phyloP scores from a whole-genome alignment of 345 rosid genomes.

The Rhizophora mangle region DNA sequence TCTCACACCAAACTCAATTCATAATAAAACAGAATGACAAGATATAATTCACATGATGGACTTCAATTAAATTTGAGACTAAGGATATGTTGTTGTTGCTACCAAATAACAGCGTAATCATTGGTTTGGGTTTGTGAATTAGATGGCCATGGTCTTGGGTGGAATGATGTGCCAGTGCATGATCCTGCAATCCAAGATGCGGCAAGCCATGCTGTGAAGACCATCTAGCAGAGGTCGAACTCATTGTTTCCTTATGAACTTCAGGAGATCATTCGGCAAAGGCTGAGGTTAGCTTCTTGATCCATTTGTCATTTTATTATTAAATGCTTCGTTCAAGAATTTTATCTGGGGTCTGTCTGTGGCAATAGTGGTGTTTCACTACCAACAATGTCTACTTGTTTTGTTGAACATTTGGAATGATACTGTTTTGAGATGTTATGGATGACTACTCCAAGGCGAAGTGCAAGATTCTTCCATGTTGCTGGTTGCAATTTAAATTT shows the following conservation, averaged over 20 bases:
- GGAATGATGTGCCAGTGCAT: constrained; percentile 65
- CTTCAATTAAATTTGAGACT: too few relatives aligned
- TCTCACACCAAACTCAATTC: too few relatives aligned
- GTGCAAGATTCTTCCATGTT: not conserved
- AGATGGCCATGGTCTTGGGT: constrained; percentile 67
- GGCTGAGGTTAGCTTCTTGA: constrained; percentile 59
- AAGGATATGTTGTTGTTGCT: too few relatives aligned
- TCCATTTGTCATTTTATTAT: not conserved
- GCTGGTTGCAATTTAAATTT: not conserved
- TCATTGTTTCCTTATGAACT: constrained; percentile 84
- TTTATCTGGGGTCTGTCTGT: too few relatives aligned
- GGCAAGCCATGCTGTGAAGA: constrained; percentile 77
- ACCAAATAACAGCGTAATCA: not conserved
- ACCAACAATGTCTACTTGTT: too few relatives aligned
- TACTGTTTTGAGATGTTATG: not conserved
- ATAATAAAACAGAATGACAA: too few relatives aligned
- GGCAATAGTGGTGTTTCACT: too few relatives aligned
- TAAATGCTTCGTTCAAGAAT: not conserved
- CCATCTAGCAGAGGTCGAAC: constrained; percentile 90
- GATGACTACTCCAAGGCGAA: not conserved
- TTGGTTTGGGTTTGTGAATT: not conserved
- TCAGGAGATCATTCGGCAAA: constrained; percentile 72
- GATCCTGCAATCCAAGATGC: constrained; percentile 88
- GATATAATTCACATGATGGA: too few relatives aligned
- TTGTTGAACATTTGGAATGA: too few relatives aligned